Conservation (phyloP, 2,329 filamentous ascomycete species). For the Alternaria sp. region DNA sequence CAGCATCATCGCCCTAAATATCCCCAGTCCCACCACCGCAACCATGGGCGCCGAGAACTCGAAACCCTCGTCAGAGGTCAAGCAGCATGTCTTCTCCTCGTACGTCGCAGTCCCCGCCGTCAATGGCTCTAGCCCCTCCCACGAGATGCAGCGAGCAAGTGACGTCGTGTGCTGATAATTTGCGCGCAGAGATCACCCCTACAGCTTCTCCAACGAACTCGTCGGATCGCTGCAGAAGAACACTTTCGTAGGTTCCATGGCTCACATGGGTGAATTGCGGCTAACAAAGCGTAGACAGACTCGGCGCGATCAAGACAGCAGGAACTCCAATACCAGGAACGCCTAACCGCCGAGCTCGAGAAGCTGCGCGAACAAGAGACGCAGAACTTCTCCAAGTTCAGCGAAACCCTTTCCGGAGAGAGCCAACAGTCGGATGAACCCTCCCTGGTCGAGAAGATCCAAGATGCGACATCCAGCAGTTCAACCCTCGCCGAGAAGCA, state of each 20-base stretch:
- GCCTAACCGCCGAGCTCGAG: slow-evolving; percentile 85
- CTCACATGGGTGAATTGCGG: neutral
- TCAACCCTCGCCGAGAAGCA: slow-evolving; percentile 52
- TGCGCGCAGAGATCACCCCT: slow-evolving; percentile 64
- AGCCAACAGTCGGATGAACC: slow-evolving; percentile 45
- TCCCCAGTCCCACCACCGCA: slow-evolving; percentile 32
- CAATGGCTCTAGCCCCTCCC: slow-evolving; percentile 34
- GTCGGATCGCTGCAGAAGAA: slow-evolving; percentile 84
- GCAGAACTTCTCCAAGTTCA: slow-evolving; percentile 72
- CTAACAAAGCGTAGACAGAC: slow-evolving; percentile 71
- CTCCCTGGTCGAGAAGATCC: slow-evolving; percentile 48
- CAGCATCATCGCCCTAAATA: slow-evolving; percentile 38
- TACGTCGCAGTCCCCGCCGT: slow-evolving; percentile 47
- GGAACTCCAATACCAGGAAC: slow-evolving; percentile 87
- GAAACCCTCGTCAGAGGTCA: slow-evolving; percentile 62
- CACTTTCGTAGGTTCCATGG: slow-evolving; percentile 71
- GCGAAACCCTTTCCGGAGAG: slow-evolving; percentile 67
- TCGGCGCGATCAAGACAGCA: slow-evolving; percentile 81
- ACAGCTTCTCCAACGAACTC: slow-evolving; percentile 80
- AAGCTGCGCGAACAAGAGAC: slow-evolving; percentile 76
- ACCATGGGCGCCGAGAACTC: slow-evolving; percentile 70
- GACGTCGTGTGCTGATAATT: slow-evolving; percentile 39
- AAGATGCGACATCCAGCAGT: slow-evolving; percentile 46
- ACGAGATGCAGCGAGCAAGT: slow-evolving; percentile 6
- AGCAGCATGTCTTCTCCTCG: slow-evolving; percentile 70